Base-by-base conservation (phyloP, 163 green algal genomes). In the Chlamydomonas reinhardtii region DNA sequence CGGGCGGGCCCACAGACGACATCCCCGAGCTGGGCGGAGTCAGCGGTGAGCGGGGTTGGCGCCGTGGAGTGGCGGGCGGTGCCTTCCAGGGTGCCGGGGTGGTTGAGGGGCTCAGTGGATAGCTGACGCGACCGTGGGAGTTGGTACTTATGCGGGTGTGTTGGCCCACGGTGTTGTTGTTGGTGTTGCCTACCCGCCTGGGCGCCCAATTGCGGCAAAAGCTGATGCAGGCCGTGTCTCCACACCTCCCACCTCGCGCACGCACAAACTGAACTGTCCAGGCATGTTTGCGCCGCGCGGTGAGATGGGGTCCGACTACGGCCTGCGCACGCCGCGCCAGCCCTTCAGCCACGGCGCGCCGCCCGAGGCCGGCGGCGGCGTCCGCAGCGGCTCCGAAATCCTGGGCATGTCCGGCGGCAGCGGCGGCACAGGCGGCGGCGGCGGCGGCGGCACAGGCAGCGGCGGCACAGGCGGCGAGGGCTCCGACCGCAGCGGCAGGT, bases 11-110 rank as follows among this genome's bases (percentile, higher is more conserved):
- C 56, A 80, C 81, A 5, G 81, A 87, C 29, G 56, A 87, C 70
- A 74, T 81, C 11, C 81, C 81, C 19, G 81, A 87, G 71, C 81
- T 87, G 59, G 81, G 81, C 8, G 81, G 81, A 25, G 16, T 87
- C 11, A n/a, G 32, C 22, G 56, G 81, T 87, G 70, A 52, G 80
- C 2, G 64, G 14, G 4, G 15, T 4, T 4, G 32, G n/a, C n/a
- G 56, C 22, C 56, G 6, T 12, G 68, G 68, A 19, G n/a, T n/a
- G n/a, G n/a, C n/a, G n/a, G n/a, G n/a, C n/a, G n/a, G n/a, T n/a
- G n/a, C n/a, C n/a, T n/a, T n/a, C n/a, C n/a, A n/a, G n/a, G n/a
- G n/a, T n/a, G n/a, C n/a, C n/a, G n/a, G n/a, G n/a, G n/a, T n/a
- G n/a, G n/a, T n/a, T n/a, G n/a, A n/a, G n/a, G n/a, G n/a, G n/a